Evolutionary conservation across 2,329 filamentous ascomycete species (phyloP), one percentile per base, ranked within the genome.

Genomic region (Chaetomiaceae sp.): DNA sequence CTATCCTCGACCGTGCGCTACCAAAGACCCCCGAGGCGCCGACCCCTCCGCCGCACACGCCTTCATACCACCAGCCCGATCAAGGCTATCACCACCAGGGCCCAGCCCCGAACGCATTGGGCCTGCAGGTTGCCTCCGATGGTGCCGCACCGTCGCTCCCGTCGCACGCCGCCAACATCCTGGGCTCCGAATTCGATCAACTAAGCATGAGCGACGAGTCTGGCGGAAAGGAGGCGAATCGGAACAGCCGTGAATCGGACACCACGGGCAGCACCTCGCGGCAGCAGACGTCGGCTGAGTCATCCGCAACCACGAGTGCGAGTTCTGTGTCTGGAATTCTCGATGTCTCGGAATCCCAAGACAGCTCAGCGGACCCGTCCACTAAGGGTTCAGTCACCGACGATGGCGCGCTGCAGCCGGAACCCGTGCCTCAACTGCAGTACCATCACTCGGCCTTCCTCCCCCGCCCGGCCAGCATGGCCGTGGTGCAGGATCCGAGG

Each of bases 381-480:
- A 67, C 70, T 1, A 70, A 70, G 46, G 76, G 74, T 57, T 78
- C 75, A 6, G 58, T 76, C 24, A 64, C 72, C 20, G 72, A 76
- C 34, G 71, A 69, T 14, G 64, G 65, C 42, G 58, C 66, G 40
- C 58, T 65, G 6, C 67, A 63, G n/a, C 49, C 54, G 18, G 45
- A 67, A 62, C 51, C 66, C 4, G 74, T 82, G 8, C 75, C 78
- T 10, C 74, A 73, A 52, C 71, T 83, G 45, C 78, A 83, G 58
- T 83, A 84, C 55, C 76, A 83, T 55, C 79, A 79, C 54, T 70
- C 73, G 40, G 62, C 70, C 1, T 69, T 68, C 57, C 55, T 72
- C 51, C 60, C 65, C 45, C 65, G 67, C 20, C 66, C 69, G 47
- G 65, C 65, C 41, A 75, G 65, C 56, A 64, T 51, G 34, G 46